Base-by-base conservation (phyloP, 805 yeast species). In the Cyberlindnera veronae region DNA sequence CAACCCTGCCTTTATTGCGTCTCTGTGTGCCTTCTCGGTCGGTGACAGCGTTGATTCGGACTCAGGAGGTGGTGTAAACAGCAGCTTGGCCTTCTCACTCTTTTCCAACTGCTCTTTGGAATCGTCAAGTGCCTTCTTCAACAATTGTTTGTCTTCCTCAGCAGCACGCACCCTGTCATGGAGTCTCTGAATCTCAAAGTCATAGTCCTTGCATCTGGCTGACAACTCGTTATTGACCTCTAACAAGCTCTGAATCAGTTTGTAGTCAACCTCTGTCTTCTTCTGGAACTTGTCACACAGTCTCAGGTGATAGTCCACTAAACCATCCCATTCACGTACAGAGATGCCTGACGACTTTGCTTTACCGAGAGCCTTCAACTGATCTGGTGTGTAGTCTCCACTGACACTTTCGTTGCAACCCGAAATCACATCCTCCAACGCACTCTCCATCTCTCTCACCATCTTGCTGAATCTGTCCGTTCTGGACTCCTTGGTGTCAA, bases 211-310 rank as follows among this genome's bases (percentile, higher is more conserved):
- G 29, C 32, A 32, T 14, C 39, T 30, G 10, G 29, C 14, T 14
- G 30, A 21, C 26, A 40, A 21, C 39, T 31, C 36, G 28, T 48
- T 50, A 36, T 51, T 53, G 36, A 53, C 40, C 26, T 53, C 55
- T 38, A 53, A 46, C 10, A 51, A 39, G 15, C 43, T 45, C 14
- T 42, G 37, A 12, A 51, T 50, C 48, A 53, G 48, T 15, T 16
- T 30, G 29, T 37, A 43, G 37, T 44, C 48, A 19, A 30, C 11
- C 3, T 32, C 17, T 13, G 44, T n/a, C 30, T 36, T 47, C 17
- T 33, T 21, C 15, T 34, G 30, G 4, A 36, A 39, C 15, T 36
- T 42, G 5, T 28, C 14, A 14, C 30, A 27, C 9, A 41, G 17
- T 1, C 3, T n/a, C 18, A 22, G 20, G 26, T 45, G 46, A 17